Evolutionary conservation across 495 filamentous ascomycete genomes (phyloP).

Genomic region (Xylaria telfairii): DNA sequence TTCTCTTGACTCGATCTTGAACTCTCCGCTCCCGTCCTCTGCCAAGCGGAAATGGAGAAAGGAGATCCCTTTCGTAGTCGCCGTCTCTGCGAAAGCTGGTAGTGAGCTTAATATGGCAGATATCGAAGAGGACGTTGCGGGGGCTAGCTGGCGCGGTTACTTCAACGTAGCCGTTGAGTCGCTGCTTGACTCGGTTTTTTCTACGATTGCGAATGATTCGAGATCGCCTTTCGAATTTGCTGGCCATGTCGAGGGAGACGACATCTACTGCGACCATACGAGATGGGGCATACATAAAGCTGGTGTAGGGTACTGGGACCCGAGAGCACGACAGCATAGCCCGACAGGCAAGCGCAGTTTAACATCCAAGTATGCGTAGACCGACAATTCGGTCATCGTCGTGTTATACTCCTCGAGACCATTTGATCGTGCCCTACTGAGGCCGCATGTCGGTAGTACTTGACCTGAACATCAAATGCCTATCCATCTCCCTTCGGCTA

Average conservation of each 20-base stretch:
- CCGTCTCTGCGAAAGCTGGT: slow-evolving; percentile 11
- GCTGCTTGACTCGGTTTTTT: slow-evolving; percentile 13
- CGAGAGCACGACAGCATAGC: not conserved
- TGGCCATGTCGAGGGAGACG: slow-evolving; percentile 10
- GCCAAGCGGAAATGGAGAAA: slow-evolving; percentile 5
- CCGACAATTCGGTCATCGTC: not conserved
- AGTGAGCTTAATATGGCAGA: not conserved
- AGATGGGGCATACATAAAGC: slow-evolving; percentile 19
- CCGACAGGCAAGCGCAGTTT: too few species aligned
- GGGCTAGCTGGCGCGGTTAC: slow-evolving; percentile 8
- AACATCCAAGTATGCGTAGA: not conserved
- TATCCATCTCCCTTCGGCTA: not conserved
- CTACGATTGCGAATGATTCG: slow-evolving; percentile 6
- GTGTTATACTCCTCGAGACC: not conserved
- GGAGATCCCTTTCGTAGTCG: slow-evolving; percentile 18
- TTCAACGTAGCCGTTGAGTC: slow-evolving; percentile 19
- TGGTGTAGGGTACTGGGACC: slow-evolving; percentile 2
- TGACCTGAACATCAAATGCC: not conserved
- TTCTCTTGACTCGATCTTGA: slow-evolving; percentile 5
- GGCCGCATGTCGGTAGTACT: too few species aligned
- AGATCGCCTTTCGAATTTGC: slow-evolving; percentile 5
- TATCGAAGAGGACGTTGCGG: not conserved
- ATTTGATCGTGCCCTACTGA: not conserved
- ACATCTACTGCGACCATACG: slow-evolving; percentile 20
- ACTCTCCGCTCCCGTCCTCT: slow-evolving; percentile 13